Percentiles rank a stretch among this genome's conserved stretches.
Conservation (phyloP, 31 red algal species). For the Endocladia muricata region DNA sequence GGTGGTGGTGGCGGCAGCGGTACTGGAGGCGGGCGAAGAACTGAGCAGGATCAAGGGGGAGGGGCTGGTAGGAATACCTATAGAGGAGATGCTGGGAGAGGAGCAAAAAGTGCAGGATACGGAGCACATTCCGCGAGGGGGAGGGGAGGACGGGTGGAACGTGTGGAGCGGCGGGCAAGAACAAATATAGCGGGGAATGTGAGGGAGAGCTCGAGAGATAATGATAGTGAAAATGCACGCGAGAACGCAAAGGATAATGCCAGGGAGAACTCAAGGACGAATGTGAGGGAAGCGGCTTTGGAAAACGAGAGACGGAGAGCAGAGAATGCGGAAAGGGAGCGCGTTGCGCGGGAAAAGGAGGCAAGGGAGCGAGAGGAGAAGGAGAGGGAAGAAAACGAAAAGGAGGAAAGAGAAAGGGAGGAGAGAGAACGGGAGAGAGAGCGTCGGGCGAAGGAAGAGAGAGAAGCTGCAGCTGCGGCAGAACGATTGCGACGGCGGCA, state of each 20-base stretch:
- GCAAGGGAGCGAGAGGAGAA: constrained; percentile 7
- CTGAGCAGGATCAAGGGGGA: too few species aligned
- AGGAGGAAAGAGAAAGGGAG: constrained; percentile 16
- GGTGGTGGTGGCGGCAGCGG: too few species aligned
- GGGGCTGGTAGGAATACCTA: too few species aligned
- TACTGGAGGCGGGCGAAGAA: too few species aligned
- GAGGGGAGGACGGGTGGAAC: too few species aligned
- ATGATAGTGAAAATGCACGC: not conserved
- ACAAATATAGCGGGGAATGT: too few species aligned
- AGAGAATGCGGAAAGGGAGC: not conserved
- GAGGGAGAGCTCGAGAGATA: not conserved
- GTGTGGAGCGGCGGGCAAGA: too few species aligned
- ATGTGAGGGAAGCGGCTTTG: not conserved
- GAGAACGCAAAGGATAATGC: not conserved
- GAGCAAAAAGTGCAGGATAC: too few species aligned
- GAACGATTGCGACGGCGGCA: constrained; percentile 15
- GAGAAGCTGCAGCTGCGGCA: constrained; percentile 2
- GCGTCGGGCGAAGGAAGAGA: constrained; percentile 18
- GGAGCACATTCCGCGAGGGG: too few species aligned
- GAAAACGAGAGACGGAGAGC: not conserved
- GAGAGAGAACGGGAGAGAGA: constrained; percentile 21
- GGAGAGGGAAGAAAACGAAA: not conserved
- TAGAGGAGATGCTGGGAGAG: too few species aligned
- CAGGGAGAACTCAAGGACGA: not conserved
- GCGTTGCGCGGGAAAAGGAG: constrained; percentile 2